Evolutionary conservation across 2,329 filamentous ascomycete genomes (phyloP), one percentile per base, ranked within the genome.

Genomic region (Ceratocystis papillata): DNA sequence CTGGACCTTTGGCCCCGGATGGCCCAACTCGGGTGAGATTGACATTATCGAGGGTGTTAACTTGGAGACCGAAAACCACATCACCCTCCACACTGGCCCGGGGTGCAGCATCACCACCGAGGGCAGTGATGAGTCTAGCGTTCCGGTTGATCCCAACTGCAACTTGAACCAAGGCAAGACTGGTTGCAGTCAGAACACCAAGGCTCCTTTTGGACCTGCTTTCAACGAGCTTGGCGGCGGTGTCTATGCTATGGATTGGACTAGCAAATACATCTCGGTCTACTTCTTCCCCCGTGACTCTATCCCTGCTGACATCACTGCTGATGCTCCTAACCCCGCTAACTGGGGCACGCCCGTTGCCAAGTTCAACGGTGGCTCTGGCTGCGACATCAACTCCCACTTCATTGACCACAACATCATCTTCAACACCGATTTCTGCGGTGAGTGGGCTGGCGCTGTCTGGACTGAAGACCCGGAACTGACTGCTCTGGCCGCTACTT

Each of bases 341-440:
- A 75, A 71, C n/a, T 96, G 91, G 87, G 86, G 85, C 10, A 76
- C 74, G 0, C 89, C 92, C 0, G 73, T 81, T 1, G 89, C 88
- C 12, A 79, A 79, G 44, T 96, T 95, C 75, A 76, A 79, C 3
- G 83, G 84, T 12, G 81, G 79, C 53, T 83, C 82, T 0, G 80
- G 78, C 66, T 96, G 93, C 76, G 77, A 92, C 70, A 87, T 96
- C 69, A 78, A 85, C 68, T 70, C 75, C 1, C 81, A 87, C 74
- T 95, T 96, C 77, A 77, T 78, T 68, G 76, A 87, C 68, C 82
- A 96, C 77, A 83, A 87, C 71, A 85, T 96, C 69, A 83, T 93
- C 69, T 86, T 94, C 75, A 85, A 93, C 76, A 94, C 86, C 0
- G 89, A 88, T 5, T 90, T 96, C 74, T 96, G 92, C 75, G 92